Evolutionary conservation across 306 rosid genomes (phyloP), one percentile per base, ranked within the genome.

Genomic region (Luffa aegyptiaca): DNA sequence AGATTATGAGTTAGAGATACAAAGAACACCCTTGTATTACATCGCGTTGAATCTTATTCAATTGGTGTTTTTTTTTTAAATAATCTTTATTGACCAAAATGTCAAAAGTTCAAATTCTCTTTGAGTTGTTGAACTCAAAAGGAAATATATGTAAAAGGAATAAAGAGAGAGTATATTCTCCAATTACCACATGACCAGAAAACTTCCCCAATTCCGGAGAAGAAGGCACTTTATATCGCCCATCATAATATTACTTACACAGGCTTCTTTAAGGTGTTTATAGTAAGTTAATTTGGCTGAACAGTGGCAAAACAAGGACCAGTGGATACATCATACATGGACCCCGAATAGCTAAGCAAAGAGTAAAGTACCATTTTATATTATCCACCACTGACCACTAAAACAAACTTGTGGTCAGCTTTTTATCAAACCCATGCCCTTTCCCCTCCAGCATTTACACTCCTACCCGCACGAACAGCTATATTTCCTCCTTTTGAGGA

Each of bases 251-350:
- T 21, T 46, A 71, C 20, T 48, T 46, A 45, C 52, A 71, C n/a
- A 46, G 21, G 41, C 76, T 26, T 71, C 76, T 26, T 71, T 71
- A 44, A 45, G 76, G 76, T 74, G 78, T 74, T 51, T 49, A 49
- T 33, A 46, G 58, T 74, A 72, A 46, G 78, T 51, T 48, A 51
- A 46, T 35, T 74, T 48, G 56, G 61, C 49, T 8, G 33, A 74
- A 51, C 45, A 51, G 62, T 33, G 61, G 20, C 8, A 72, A 44
- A 69, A 18, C 53, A 44, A 45, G 77, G 41, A 48, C 41, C 57
- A 72, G 33, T 63, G 14, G 45, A 31, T 33, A 16, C 76, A 71
- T 71, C 57, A 49, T 8, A 8, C 56, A 71, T 71, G 57, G 58
- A 46, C 41, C 76, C 79, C 49, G 45, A 35, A 20, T 18, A 20